phyloP scores from a whole-genome alignment of 106 monocot species.

The Apostasia ramifera region DNA sequence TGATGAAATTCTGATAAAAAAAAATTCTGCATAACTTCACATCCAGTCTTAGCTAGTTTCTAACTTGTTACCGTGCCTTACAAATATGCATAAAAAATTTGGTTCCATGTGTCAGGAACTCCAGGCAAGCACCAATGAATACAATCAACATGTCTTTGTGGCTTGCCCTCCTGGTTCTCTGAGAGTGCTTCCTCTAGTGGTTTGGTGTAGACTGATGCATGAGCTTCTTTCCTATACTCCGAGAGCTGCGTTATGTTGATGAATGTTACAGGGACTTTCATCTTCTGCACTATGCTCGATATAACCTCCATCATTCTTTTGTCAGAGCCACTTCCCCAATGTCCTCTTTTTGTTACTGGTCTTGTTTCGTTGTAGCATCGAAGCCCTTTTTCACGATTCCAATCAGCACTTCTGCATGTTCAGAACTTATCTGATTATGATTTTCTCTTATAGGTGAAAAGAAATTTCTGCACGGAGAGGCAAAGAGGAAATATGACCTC shows the following conservation, averaged over 20 bases:
- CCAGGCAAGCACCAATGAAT: slow-evolving; percentile 83
- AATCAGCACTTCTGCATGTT: slow-evolving; percentile 50
- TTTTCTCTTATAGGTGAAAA: background rate
- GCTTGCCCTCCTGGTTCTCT: slow-evolving; percentile 37
- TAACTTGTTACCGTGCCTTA: slow-evolving; percentile 1
- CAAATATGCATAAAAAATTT: slow-evolving; percentile 52
- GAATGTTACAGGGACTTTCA: slow-evolving; percentile 50
- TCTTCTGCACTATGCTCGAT: slow-evolving; percentile 32
- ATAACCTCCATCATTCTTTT: slow-evolving; percentile 57
- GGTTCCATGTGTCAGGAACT: slow-evolving; percentile 72
- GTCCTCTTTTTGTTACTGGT: slow-evolving; percentile 37
- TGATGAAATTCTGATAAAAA: no score
- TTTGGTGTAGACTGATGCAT: slow-evolving; percentile 48
- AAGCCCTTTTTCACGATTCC: slow-evolving; percentile 36
- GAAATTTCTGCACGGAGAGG: background rate
- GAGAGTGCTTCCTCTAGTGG: slow-evolving; percentile 21
- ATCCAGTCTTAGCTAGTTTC: no score
- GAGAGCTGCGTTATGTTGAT: slow-evolving; percentile 72
- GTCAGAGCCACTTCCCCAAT: slow-evolving; percentile 61
- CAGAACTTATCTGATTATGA: background rate
- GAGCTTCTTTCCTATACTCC: slow-evolving; percentile 58
- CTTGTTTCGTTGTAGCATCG: slow-evolving; percentile 65
- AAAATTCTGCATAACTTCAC: no score
- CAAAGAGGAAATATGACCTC: slow-evolving; percentile 25
- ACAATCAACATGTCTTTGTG: slow-evolving; percentile 41